Base-by-base conservation (phyloP, 2,329 filamentous ascomycete species). In the Aspergillus thermomutatus region DNA sequence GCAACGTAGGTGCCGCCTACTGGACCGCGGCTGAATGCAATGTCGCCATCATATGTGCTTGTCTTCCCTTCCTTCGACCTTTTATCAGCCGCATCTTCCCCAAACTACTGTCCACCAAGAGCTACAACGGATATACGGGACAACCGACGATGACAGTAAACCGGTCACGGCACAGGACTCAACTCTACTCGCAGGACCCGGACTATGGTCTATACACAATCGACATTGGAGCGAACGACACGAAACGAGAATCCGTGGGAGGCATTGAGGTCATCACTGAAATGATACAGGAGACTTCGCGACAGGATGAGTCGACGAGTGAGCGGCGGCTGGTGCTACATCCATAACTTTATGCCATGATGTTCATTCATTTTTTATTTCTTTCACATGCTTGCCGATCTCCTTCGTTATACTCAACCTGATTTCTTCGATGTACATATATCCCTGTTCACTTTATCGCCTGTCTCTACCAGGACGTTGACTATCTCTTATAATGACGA, bases 1-100 rank as follows among this genome's bases (percentile, higher is more conserved):
- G 60, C 60, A 72, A 71, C 46, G 69, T 74, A 19, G 67, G 60
- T 31, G 73, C 77, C 34, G 75, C 78, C 64, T 77, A 77, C 59
- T 77, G 75, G 75, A 75, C 74, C 4, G 70, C 75, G 5, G 74
- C 75, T 41, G 75, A 77, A 61, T 70, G 72, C 63, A 77, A 77
- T 56, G 67, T 76, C 45, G 73, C 71, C 34, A 77, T 77, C 40
- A 72, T 77, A 45, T 76, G 73, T 55, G 69, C 74, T 41, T 77
- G 72, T 23, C 71, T 77, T 4, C 75, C 75, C 10, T 73, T 73
- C 55, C 66, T 77, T 31, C 72, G 74, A 3, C 72, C 72, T 3
- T 59, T 77, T 9, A 63, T 75, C 59, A 73, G 65, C 55, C 65
- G 67, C 28, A 70, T 78, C 58, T 72, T 76, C 60, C 77, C 77